Conservation (phyloP, 2,329 filamentous ascomycete species). For the Calycina herbarum region DNA sequence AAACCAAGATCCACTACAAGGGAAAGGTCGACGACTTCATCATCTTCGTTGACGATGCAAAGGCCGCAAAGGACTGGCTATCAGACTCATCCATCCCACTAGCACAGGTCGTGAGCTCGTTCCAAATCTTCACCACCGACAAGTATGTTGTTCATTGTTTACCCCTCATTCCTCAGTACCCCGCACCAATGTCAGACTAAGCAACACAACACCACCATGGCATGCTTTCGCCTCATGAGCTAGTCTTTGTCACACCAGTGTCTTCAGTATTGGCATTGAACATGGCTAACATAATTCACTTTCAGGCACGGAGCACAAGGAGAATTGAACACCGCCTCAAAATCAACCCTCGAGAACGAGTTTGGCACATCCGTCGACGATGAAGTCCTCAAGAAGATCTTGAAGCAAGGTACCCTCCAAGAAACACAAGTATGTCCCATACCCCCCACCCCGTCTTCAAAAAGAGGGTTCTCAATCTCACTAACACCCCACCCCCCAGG, state of each 20-base stretch:
- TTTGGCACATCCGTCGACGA: conserved; percentile 82
- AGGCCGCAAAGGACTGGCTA: conserved; percentile 79
- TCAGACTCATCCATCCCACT: conserved; percentile 76
- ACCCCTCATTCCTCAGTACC: conserved; percentile 12
- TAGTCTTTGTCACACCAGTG: neutral
- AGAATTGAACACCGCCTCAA: conserved; percentile 72
- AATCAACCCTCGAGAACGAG: conserved; percentile 75
- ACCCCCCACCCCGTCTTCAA: no score
- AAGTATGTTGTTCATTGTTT: conserved; percentile 63
- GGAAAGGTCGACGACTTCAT: conserved; percentile 68
- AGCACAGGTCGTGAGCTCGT: conserved; percentile 80
- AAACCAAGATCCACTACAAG: conserved; percentile 70
- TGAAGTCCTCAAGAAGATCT: conserved; percentile 77
- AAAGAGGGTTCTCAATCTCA: no score
- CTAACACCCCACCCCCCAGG: neutral
- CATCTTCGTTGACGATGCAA: conserved; percentile 60
- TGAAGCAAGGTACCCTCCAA: conserved; percentile 73
- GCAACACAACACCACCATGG: neutral
- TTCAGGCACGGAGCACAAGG: conserved; percentile 83
- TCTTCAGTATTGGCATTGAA: neutral
- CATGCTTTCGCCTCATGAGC: neutral
- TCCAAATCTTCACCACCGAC: conserved; percentile 88
- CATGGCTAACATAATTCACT: neutral
- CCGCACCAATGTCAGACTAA: conserved; percentile 5
- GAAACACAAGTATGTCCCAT: conserved; percentile 48